Evolutionary conservation across 257 asterid species (phyloP).

Genomic region (Solanum chiquidenum): DNA sequence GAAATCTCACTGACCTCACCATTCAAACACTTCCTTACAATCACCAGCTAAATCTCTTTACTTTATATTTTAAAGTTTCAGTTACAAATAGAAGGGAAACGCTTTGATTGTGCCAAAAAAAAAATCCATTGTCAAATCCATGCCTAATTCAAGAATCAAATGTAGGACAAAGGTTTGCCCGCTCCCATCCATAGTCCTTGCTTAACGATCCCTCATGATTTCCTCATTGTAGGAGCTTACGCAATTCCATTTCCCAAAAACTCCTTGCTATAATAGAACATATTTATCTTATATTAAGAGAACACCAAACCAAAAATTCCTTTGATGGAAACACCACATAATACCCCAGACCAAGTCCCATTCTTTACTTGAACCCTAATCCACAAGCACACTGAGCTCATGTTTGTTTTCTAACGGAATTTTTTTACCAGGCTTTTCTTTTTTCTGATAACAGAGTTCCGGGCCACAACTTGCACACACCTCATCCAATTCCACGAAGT

Average conservation of each 20-base stretch:
- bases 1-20: neutral
- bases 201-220: neutral
- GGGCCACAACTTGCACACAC: neutral
- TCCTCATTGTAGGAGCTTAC: neutral
- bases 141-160: neutral
- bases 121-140: neutral
- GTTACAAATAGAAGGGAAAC: neutral
- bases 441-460: neutral
- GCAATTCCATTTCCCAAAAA: neutral
- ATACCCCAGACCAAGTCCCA: neutral
- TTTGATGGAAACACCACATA: neutral
- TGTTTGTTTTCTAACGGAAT: neutral
- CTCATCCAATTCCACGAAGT: neutral
- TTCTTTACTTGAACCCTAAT: neutral
- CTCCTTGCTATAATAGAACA: neutral
- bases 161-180: neutral
- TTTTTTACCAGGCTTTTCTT: neutral
- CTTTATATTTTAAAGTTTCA: neutral
- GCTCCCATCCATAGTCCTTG: neutral
- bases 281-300: neutral
- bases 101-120: neutral
- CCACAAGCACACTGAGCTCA: neutral
- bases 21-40: neutral
- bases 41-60: neutral
- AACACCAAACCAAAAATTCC: neutral